Evolutionary conservation across 2,329 filamentous ascomycete genomes (phyloP).

Genomic region (Tricladium varicosporioides): DNA sequence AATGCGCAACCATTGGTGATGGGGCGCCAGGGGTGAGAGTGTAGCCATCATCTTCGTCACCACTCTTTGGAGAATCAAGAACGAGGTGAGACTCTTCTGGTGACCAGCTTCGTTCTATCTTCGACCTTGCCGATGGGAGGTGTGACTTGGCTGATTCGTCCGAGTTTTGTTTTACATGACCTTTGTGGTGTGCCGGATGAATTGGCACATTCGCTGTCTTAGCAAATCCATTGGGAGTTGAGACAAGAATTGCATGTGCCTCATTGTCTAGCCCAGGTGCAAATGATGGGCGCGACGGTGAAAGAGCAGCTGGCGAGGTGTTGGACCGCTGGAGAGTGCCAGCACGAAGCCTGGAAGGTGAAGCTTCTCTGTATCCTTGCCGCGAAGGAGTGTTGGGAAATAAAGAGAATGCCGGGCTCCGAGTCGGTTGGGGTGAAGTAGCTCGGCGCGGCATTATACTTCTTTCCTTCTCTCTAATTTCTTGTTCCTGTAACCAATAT

Average conservation of each 20-base stretch:
- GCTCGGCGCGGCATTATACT: conserved; percentile 40
- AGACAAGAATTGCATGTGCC: conserved; percentile 22
- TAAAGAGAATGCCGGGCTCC: conserved; percentile 46
- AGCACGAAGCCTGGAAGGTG: conserved; percentile 6
- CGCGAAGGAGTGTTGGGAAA: conserved; percentile 31
- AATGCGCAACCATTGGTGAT: background rate
- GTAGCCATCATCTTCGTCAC: conserved; percentile 11
- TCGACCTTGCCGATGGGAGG: background rate
- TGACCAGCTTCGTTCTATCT: conserved; percentile 16
- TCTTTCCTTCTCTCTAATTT: conserved; percentile 28
- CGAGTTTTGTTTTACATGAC: background rate
- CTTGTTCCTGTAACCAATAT: conserved; percentile 36
- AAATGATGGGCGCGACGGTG: conserved; percentile 41
- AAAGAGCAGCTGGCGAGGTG: conserved; percentile 52
- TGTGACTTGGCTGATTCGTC: background rate
- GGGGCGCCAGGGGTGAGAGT: conserved; percentile 9
- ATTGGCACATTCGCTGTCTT: background rate
- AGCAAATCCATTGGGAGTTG: background rate
- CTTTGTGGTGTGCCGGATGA: background rate
- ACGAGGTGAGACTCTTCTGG: conserved; percentile 21
- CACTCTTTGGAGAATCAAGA: conserved; percentile 22
- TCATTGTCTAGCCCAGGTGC: conserved; percentile 21
- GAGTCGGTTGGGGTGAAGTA: conserved; percentile 47
- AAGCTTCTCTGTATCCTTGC: conserved; percentile 14
- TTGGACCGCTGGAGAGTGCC: conserved; percentile 46